Base-by-base conservation (phyloP, 352 stramenopile genomes). In the Globisporangium rhizosaccharum region DNA sequence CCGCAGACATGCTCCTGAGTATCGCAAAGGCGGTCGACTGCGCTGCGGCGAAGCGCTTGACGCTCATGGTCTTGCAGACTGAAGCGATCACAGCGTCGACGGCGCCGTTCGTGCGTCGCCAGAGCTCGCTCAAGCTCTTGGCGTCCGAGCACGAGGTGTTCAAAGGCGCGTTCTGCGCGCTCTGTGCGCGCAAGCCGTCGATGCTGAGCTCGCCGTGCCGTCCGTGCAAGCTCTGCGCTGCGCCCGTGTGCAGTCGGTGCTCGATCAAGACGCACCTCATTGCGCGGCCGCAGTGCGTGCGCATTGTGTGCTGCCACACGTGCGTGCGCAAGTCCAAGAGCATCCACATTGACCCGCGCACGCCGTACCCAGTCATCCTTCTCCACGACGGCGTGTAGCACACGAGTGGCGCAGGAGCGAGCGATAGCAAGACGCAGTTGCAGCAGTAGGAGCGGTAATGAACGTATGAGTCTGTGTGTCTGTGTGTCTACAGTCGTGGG, bases 201-300 rank as follows among this genome's bases (percentile, higher is more conserved):
- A 17, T 65, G 61, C 42, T 78, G 67, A 33, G 67, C 66, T 36
- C 72, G 62, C 46, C 41, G 0, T 64, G 67, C 20, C 70, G 70
- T 18, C 66, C 62, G 0, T 87, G 77, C 47, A 71, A 71, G 0
- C 67, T 85, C 8, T 88, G 75, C 57, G 53, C 51, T 0, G 63
- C 53, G 20, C 58, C 59, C 1, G 67, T 76, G 18, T 88, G 78
- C 63, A 70, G 55, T 52, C 84, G 84, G 57, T 88, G 73, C 63
- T 64, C 76, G 46, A 63, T 79, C 17, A 82, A 79, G 45, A 71
- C 68, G 14, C 61, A 57, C 12, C 52, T 85, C 12, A 66, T 88
- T 42, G 63, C 71, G 23, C 63, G 54, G 12, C 69, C 69, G 11
- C 56, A 69, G 41, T 52, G 71, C 4, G 51, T 84, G 10, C 25